phyloP scores from a whole-genome alignment of 768 basidiomycete species.

The Boletus rufocinnamomeus region DNA sequence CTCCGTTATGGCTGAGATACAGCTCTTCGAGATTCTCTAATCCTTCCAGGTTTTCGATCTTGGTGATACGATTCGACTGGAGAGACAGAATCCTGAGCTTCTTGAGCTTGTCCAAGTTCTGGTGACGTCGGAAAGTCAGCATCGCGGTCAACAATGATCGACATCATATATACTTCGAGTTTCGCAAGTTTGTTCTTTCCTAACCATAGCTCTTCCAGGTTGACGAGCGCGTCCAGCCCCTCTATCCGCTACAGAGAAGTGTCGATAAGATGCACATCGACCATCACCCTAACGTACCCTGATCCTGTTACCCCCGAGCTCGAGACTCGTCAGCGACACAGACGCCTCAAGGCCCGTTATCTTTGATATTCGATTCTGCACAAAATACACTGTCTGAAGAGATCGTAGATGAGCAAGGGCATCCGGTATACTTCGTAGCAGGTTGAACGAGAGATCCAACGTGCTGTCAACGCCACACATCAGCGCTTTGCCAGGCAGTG shows the following conservation, averaged over 20 bases:
- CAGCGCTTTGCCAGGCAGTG: neutral
- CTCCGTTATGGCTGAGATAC: conserved; percentile 93
- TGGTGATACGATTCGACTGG: conserved; percentile 91
- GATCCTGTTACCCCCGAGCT: conserved; percentile 92
- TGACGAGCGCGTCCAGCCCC: conserved; percentile 74
- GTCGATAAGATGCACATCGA: conserved; percentile 1
- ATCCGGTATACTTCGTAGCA: conserved; percentile 72
- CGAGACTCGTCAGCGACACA: conserved; percentile 73
- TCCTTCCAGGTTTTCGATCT: conserved; percentile 77
- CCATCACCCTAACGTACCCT: conserved; percentile 53
- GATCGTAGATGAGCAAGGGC: conserved; percentile 56
- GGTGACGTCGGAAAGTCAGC: neutral
- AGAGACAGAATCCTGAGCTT: conserved; percentile 84
- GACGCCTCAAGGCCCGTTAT: conserved; percentile 66
- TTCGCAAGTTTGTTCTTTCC: conserved; percentile 96
- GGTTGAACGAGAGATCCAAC: conserved; percentile 95
- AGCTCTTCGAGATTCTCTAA: conserved; percentile 81
- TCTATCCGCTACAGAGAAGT: conserved; percentile 72
- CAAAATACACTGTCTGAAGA: conserved; percentile 84
- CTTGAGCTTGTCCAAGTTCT: conserved; percentile 73
- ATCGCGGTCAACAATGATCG: neutral
- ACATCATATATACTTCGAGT: conserved; percentile 59
- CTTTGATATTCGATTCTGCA: conserved; percentile 91
- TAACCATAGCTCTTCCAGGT: conserved; percentile 91
- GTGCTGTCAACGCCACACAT: conserved; percentile 44